Conservation (phyloP, 2,329 filamentous ascomycete species). For the Amauroascus verrucosus region DNA sequence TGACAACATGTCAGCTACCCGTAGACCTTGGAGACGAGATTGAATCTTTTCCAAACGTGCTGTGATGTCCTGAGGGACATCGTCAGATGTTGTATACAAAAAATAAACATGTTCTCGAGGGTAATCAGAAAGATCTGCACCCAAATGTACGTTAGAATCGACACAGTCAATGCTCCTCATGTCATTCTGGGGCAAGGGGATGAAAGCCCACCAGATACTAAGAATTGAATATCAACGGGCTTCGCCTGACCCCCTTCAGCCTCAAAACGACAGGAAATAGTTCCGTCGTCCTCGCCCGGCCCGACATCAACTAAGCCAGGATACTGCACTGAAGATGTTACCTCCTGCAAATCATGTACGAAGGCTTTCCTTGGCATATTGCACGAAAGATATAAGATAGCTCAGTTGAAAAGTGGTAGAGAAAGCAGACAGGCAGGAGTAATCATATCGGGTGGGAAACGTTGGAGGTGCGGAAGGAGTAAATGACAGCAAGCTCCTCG, state of each 20-base stretch:
- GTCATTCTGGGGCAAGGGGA: neutral
- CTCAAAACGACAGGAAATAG: conserved; percentile 54
- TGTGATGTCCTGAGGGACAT: conserved; percentile 21
- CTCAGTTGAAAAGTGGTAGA: neutral
- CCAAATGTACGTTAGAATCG: neutral
- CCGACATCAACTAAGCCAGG: conserved; percentile 46
- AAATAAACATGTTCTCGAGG: conserved; percentile 49
- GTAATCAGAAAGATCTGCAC: conserved; percentile 49
- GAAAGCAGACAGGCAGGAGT: neutral
- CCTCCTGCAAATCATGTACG: conserved; percentile 46
- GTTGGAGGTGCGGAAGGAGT: neutral
- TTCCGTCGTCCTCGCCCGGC: conserved; percentile 59
- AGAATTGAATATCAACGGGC: conserved; percentile 29
- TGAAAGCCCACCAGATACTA: conserved; percentile 32
- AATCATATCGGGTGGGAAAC: too few relatives aligned
- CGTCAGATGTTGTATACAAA: conserved; percentile 44
- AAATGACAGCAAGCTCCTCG: neutral
- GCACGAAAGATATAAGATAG: neutral
- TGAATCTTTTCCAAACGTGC: conserved; percentile 38
- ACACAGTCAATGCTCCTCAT: neutral
- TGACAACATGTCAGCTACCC: conserved; percentile 41
- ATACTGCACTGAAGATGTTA: conserved; percentile 31
- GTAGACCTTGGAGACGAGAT: conserved; percentile 35
- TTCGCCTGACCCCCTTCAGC: conserved; percentile 22
- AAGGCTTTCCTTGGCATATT: conserved; percentile 59